Evolutionary conservation across 2,329 filamentous ascomycete species (phyloP), one percentile per base, ranked within the genome.

Genomic region (Balansia obtecta): DNA sequence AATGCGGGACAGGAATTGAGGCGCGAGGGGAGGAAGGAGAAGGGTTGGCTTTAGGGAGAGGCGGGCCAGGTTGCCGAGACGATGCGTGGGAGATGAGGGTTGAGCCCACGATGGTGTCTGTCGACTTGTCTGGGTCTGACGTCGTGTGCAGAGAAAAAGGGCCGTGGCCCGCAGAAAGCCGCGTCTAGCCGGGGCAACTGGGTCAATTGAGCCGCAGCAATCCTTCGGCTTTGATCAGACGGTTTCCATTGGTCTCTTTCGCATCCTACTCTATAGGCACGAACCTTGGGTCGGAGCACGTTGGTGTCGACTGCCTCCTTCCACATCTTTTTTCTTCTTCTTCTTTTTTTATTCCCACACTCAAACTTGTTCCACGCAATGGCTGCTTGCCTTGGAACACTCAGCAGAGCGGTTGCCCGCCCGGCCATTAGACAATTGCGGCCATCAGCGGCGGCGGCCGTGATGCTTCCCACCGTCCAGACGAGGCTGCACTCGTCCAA

Each of bases 401-500:
- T 68, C 43, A 60, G 64, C 49, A 61, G 67, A 61, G 57, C 64
- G 42, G 55, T 71, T 50, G 61, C 57, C 16, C 63, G 66, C 43
- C 66, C 68, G 8, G 58, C 62, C 48, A 52, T 54, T 20, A 55
- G 54, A 46, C 54, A 53, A 38, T 40, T 44, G 38, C 46, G 39
- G n/a, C 46, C 46, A 27, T 32, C 46, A n/a, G 10, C 38, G 20
- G 16, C 38, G 20, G 16, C 46, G 18, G 22, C 39, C 9, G 27
- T 45, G 49, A 58, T 69, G 52, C 58, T 71, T 56, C 61, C 67
- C 43, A 60, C 67, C 53, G 63, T 62, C 53, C 65, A 71, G 52
- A 66, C 63, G 45, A 68, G 62, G 51, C 63, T 61, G 50, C 68
- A 63, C 52, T 89, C 88, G 15, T 71, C 71, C 50, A 79, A 79